A percentile compares a stretch with the other conserved stretches of the same genome.
These are phyloP conservation scores for Fragaria iinumae DNA, from an alignment of 306 rosid genomes.

Conservation along the genomic window DNA sequence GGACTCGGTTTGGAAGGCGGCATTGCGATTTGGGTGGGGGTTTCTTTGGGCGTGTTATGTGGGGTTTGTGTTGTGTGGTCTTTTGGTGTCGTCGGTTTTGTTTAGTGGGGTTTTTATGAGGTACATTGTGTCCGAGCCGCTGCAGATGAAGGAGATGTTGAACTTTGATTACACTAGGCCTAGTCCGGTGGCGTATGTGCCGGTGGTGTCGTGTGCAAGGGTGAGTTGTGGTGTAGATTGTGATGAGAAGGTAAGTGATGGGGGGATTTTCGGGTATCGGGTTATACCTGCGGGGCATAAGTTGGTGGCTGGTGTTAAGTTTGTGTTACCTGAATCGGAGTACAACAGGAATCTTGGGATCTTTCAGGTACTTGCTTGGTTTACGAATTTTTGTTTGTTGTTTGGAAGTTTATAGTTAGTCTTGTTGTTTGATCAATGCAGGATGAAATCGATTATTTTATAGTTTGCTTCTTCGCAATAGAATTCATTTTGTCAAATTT, in stretches of 20 bases:
- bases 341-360: conserved; percentile 80
- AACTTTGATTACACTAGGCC: conserved; percentile 66
- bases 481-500: neutral
- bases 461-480: neutral
- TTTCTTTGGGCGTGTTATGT: conserved; percentile 58
- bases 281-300: conserved; percentile 50
- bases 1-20: conserved; percentile 48
- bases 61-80: conserved; percentile 41
- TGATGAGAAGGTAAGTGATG: conserved; percentile 21
- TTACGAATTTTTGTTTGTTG: conserved; percentile 13
- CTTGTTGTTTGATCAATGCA: neutral
- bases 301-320: conserved; percentile 41
- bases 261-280: conserved; percentile 29
- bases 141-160: conserved; percentile 52
- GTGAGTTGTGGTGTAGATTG: conserved; percentile 35
- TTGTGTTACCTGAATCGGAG: conserved; percentile 68
- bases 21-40: conserved; percentile 63
- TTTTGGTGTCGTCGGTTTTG: conserved; percentile 50
- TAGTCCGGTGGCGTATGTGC: conserved; percentile 70
- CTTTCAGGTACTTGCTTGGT: conserved; percentile 57
- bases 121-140: conserved; percentile 54
- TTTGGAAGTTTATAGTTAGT: neutral
- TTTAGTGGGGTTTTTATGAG: conserved; percentile 50
- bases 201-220: conserved; percentile 42
- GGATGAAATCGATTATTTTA: neutral